Base-by-base conservation (phyloP, 2,329 filamentous ascomycete genomes). In the Arachnopeziza araneosa region DNA sequence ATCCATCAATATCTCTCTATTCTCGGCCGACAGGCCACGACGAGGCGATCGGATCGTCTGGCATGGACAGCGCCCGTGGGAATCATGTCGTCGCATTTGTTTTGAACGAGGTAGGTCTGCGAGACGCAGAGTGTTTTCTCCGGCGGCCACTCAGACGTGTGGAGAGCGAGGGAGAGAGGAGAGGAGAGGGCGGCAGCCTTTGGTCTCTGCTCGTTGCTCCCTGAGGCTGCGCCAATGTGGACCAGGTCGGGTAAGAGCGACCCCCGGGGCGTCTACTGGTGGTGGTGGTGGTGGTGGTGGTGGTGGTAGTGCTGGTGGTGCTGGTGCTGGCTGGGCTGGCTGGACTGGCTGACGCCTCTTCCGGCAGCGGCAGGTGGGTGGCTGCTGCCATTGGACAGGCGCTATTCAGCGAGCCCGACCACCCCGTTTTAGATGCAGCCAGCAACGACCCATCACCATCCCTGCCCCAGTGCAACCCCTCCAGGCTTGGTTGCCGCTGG, bases 371-470 rank as follows among this genome's bases (percentile, higher is more conserved):
- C 36, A 8, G 36, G 6, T 14, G 36, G 6, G 12, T 44, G 10
- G 4, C 12, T 44, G 30, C 30, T 32, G 7, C 36, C 6, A 30
- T 30, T 44, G 10, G 36, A 44, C 36, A 44, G 36, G 36, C 26
- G 26, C 9, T 9, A 9, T 30, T 9, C 5, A 19, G n/a, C n/a
- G 17, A 19, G 30, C 36, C 44, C 26, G 24, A 54, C 58, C 50
- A 56, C 54, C 58, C 53, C 59, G 59, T 57, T 60, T 60, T 60
- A 60, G 59, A 60, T 57, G 21, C 50, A 24, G 30, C 24, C 22
- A 44, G 19, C n/a, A 44, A 54, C 58, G 32, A 50, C 50, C 58
- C 54, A 60, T 44, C 36, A 19, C 36, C 36, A 44, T 44, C 17
- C 12, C 12, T 19, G 17, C 17, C 30, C 30, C 30, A 17, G 36